phyloP scores from a whole-genome alignment of 768 basidiomycete species.

The Termitomyces sp. region DNA sequence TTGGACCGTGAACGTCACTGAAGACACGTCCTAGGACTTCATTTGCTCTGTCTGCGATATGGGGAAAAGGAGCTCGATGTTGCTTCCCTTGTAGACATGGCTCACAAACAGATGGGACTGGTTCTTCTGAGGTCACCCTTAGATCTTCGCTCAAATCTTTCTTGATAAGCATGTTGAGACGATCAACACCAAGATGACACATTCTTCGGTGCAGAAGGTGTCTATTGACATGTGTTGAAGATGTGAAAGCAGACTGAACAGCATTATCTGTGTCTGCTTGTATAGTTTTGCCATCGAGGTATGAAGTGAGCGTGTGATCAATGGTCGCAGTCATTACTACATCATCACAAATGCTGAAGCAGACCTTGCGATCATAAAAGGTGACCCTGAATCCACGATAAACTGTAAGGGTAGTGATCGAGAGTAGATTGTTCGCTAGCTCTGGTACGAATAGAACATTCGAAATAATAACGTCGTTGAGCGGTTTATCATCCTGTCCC shows the following conservation, averaged over 20 bases:
- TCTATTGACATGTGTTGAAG: background rate
- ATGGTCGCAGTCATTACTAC: background rate
- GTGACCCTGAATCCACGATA: background rate
- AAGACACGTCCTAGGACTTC: background rate
- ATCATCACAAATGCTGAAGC: background rate
- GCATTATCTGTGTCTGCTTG: no score
- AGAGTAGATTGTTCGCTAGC: background rate
- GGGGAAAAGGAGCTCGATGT: background rate
- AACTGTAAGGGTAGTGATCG: background rate
- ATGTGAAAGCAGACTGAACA: no score
- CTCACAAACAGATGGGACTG: background rate
- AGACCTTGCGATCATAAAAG: background rate
- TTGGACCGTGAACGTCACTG: background rate
- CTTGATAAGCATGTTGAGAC: no score
- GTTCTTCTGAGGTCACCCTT: rapidly evolving
- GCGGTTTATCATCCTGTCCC: background rate
- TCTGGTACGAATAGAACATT: background rate
- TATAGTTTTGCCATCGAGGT: background rate
- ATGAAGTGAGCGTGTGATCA: background rate
- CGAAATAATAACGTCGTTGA: background rate
- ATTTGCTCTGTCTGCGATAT: background rate
- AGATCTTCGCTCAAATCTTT: no score
- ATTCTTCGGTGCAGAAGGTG: background rate
- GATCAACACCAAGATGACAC: no score
- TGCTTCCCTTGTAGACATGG: background rate